These are phyloP conservation scores for Podosphaera leucotricha DNA, from an alignment of 2,329 filamentous ascomycete species.

Conservation along the genomic window DNA sequence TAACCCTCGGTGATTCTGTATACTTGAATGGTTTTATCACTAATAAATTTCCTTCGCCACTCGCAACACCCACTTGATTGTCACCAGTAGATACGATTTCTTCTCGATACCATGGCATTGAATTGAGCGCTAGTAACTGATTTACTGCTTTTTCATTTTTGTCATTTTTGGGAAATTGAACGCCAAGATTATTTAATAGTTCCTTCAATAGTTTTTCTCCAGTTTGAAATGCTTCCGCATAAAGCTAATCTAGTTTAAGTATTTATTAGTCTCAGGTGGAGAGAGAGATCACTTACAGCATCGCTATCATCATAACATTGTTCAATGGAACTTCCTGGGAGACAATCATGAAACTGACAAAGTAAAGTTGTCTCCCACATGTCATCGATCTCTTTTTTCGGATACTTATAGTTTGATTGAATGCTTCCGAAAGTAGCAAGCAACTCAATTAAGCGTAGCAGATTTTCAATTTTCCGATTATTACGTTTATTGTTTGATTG, in stretches of 20 bases:
- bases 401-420: conserved; percentile 56
- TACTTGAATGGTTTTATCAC: conserved; percentile 26
- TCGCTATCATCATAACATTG: conserved; percentile 98
- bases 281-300: conserved; percentile 24
- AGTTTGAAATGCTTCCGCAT: conserved; percentile 57
- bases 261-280: background rate
- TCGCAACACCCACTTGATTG: conserved; percentile 28
- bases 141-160: conserved; percentile 19
- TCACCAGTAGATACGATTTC: conserved; percentile 44
- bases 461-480: conserved; percentile 64
- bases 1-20: conserved; percentile 24
- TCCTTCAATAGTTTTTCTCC: conserved; percentile 50
- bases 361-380: conserved; percentile 89
- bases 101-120: conserved; percentile 61
- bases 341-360: conserved; percentile 93
- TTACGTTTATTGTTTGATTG: conserved; percentile 94
- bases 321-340: conserved; percentile 84
- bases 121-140: conserved; percentile 49
- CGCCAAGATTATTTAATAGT: conserved; percentile 41
- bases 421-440: conserved; percentile 70
- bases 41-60: conserved; percentile 29
- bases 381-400: conserved; percentile 75
- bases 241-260: conserved; percentile 31
- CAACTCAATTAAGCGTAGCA: conserved; percentile 72
- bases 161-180: conserved; percentile 24